Evolutionary conservation across 768 basidiomycete species (phyloP).

Genomic region (Cystobasidium ongulense): DNA sequence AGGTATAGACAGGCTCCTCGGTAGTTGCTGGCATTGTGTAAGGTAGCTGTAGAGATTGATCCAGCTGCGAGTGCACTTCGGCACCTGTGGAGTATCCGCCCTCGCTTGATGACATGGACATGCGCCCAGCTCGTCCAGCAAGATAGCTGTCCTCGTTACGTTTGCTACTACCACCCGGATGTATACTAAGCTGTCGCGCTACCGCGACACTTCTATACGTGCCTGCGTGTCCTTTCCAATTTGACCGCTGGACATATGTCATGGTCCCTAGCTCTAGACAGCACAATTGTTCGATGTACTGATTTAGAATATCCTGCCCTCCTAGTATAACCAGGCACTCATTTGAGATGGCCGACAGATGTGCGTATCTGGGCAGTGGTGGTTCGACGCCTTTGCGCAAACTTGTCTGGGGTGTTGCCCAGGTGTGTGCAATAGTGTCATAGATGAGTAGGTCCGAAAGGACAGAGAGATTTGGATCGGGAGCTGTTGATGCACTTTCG

Average conservation of each 20-base stretch:
- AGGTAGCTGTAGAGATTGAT: slow-evolving; percentile 45
- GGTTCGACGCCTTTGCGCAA: slow-evolving; percentile 50
- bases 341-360: slow-evolving; percentile 76
- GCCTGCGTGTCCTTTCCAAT: slow-evolving; percentile 86
- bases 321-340: slow-evolving; percentile 84
- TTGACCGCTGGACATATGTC: slow-evolving; percentile 69
- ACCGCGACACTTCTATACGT: slow-evolving; percentile 92
- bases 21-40: slow-evolving; percentile 65
- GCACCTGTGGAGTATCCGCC: background rate
- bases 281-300: slow-evolving; percentile 86
- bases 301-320: slow-evolving; percentile 85
- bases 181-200: slow-evolving; percentile 58
- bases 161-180: slow-evolving; percentile 7
- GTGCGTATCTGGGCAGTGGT: slow-evolving; percentile 86
- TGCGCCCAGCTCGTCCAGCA: background rate
- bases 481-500: background rate
- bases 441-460: slow-evolving; percentile 85
- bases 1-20: slow-evolving; percentile 77
- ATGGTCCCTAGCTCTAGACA: slow-evolving; percentile 69
- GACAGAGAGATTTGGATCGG: slow-evolving; percentile 56
- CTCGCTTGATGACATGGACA: background rate
- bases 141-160: background rate
- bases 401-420: slow-evolving; percentile 53
- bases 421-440: slow-evolving; percentile 61
- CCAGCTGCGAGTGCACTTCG: background rate